Evolutionary conservation across 192 early-diverging fungal species (phyloP).

Genomic region (Coemansia sp.): DNA sequence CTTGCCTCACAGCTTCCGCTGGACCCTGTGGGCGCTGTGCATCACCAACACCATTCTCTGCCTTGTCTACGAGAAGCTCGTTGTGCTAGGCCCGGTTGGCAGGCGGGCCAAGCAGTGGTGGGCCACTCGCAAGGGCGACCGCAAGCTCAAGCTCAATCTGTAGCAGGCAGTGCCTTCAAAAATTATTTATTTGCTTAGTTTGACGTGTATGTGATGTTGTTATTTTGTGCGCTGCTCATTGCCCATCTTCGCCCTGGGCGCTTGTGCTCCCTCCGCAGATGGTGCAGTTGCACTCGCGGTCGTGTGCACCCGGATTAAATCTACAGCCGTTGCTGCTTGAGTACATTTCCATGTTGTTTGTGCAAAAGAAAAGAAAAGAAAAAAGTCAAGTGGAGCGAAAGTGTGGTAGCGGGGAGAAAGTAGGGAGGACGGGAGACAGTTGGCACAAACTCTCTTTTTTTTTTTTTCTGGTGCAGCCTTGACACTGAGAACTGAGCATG

Average conservation of each 20-base stretch:
- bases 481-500: neutral
- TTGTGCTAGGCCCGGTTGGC: constrained; percentile 60
- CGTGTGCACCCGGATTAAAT: neutral
- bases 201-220: too few species aligned
- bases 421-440: too few species aligned
- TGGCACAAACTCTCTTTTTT: neutral
- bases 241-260: neutral
- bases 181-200: neutral
- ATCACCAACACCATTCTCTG: constrained; percentile 49
- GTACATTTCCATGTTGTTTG: neutral
- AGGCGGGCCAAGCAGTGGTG: constrained; percentile 43
- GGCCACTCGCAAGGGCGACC: neutral
- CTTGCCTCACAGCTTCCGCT: constrained; percentile 65
- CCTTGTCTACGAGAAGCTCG: constrained; percentile 56
- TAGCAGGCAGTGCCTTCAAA: neutral
- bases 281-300: constrained; percentile 1
- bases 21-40: constrained; percentile 61
- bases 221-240: neutral
- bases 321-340: neutral
- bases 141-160: constrained; percentile 8
- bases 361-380: neutral
- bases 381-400: neutral
- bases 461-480: constrained; percentile 1
- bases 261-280: neutral
- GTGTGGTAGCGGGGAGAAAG: too few species aligned